Evolutionary conservation across 306 rosid genomes (phyloP).

Genomic region (Cicer yamashitae): DNA sequence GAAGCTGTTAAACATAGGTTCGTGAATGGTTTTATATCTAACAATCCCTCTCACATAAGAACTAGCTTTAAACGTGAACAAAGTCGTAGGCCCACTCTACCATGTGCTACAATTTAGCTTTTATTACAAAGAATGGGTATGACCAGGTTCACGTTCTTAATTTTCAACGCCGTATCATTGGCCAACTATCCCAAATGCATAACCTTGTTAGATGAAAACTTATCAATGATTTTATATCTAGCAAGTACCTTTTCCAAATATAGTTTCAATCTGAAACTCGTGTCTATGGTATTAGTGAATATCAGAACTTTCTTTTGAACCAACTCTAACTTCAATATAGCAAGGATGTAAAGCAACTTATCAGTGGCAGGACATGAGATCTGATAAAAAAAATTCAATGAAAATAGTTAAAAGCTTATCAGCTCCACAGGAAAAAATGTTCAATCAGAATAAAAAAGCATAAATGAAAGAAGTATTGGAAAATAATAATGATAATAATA

Average conservation of each 20-base stretch:
- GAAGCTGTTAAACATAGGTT: constrained; percentile 11
- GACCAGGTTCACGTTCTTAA: neutral
- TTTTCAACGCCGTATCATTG: neutral
- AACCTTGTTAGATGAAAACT: constrained; percentile 5
- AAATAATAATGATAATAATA: neutral
- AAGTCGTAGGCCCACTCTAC: neutral
- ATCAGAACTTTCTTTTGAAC: constrained; percentile 90
- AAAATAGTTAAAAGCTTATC: constrained; percentile 31
- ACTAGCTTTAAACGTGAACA: neutral
- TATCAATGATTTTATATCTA: constrained; percentile 18
- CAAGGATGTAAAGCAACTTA: constrained; percentile 78
- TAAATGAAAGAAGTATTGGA: constrained; percentile 4
- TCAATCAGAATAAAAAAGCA: constrained; percentile 32
- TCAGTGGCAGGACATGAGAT: constrained; percentile 71
- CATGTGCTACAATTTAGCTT: neutral
- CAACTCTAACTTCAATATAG: constrained; percentile 87
- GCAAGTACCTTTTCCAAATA: constrained; percentile 84
- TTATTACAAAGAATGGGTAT: neutral
- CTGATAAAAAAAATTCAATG: constrained; percentile 51
- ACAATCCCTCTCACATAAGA: neutral
- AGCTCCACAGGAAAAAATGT: constrained; percentile 4
- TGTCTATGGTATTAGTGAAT: constrained; percentile 84
- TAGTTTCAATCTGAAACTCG: constrained; percentile 79
- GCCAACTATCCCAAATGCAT: neutral
- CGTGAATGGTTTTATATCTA: constrained; percentile 19